Base-by-base conservation (phyloP, 345 rosid genomes). In the Eutrema heterophyllum region DNA sequence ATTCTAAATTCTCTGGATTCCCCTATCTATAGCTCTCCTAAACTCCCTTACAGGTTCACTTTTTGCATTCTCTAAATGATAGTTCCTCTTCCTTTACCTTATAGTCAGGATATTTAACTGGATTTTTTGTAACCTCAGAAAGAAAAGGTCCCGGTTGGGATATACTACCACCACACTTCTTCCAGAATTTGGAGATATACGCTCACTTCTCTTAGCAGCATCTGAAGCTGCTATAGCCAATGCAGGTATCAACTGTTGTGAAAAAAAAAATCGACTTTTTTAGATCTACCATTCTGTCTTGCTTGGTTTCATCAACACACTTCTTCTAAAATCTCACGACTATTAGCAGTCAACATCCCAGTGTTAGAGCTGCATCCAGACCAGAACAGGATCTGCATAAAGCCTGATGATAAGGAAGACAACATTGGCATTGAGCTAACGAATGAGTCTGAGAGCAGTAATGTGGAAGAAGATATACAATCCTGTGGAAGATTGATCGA, bases 41-140 rank as follows among this genome's bases (percentile, higher is more conserved):
- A 81, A 61, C 70, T 52, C 38, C 71, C 78, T 35, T 67, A 39
- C 80, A 78, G 81, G 85, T 82, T 57, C 9, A 6, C 7, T 49
- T 48, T 32, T 40, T 13, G 52, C 56, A 33, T 39, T 41, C 29
- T 11, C 38, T 67, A 15, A 24, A 49, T 29, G 43, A 39, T 46
- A 38, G 30, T 0, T 51, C 15, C 33, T 61, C 56, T 35, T 51
- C 16, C 24, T 61, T 75, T 24, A 38, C 59, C 13, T 56, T 35
- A 7, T 40, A 32, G 16, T 43, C 46, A 14, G 15, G 24, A 39
- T 7, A 30, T 9, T 59, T 16, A 50, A 61, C 32, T 51, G 10
- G 9, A 43, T 30, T 15, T 30, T 3, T 27, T 15, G 64, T 52
- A 36, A 50, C 41, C 32, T 18, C 35, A 75, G 79, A 52, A 68